Evolutionary conservation across 371 early-diverging fungal genomes (phyloP).

Genomic region (Batrachochytrium dendrobatidis): DNA sequence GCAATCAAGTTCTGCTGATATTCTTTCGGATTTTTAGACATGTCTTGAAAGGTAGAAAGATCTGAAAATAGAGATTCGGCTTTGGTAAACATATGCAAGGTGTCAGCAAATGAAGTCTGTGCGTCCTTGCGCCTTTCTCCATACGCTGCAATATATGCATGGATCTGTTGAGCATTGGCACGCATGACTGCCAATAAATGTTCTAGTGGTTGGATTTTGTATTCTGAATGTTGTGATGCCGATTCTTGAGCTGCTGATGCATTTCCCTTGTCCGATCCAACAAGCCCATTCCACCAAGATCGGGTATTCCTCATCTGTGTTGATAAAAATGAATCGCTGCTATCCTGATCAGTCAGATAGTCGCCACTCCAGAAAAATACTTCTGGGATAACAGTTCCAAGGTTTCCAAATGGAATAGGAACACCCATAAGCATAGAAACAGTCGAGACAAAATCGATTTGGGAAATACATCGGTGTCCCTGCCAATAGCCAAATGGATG

Average conservation of each 20-base stretch:
- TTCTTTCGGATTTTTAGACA: too few species aligned
- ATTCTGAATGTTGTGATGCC: too few species aligned
- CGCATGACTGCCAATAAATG: constrained; percentile 51
- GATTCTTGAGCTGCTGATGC: neutral
- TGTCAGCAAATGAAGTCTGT: neutral
- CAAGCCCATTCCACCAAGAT: too few species aligned
- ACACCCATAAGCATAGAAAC: constrained; percentile 71
- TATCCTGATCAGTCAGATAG: neutral
- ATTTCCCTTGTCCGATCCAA: neutral
- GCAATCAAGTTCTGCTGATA: neutral
- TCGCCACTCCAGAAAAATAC: constrained; percentile 33
- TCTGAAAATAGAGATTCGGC: neutral
- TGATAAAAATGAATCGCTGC: too few species aligned
- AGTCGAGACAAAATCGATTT: constrained; percentile 86
- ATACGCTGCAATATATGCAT: neutral
- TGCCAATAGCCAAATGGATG: constrained; percentile 17
- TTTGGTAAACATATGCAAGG: neutral
- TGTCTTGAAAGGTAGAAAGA: neutral
- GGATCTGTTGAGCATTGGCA: constrained; percentile 64
- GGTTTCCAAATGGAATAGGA: constrained; percentile 85
- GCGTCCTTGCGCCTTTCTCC: neutral
- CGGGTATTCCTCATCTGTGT: too few species aligned
- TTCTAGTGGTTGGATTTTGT: too few species aligned
- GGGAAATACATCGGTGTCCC: constrained; percentile 52
- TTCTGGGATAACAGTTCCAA: constrained; percentile 81